phyloP scores from a whole-genome alignment of 2,329 filamentous ascomycete species.

The Xylariaceae sp. region DNA sequence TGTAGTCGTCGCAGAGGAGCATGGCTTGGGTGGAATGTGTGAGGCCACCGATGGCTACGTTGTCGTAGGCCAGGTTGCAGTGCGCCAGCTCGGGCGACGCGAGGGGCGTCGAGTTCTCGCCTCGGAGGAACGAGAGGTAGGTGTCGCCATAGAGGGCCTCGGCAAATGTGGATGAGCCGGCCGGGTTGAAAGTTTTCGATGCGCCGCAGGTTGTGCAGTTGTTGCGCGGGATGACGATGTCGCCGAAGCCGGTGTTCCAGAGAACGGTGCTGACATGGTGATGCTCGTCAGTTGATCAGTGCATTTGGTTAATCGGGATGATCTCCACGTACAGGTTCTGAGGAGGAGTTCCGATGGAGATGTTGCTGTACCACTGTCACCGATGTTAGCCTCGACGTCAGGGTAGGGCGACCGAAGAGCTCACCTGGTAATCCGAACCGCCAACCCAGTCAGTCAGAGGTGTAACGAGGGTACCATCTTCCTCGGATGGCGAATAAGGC shows the following conservation, averaged over 20 bases:
- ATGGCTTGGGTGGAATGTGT: constrained; percentile 31
- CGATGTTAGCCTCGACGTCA: neutral
- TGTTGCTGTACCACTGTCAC: constrained; percentile 13
- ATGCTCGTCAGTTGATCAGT: neutral
- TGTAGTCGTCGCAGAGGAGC: constrained; percentile 31
- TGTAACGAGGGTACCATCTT: neutral
- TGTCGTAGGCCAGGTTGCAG: constrained; percentile 29
- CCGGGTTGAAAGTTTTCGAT: constrained; percentile 25
- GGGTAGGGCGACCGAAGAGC: neutral
- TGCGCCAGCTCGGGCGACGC: constrained; percentile 20
- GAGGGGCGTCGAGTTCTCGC: constrained; percentile 29
- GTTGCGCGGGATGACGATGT: constrained; percentile 26
- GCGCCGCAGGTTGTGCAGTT: constrained; percentile 30
- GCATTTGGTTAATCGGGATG: neutral
- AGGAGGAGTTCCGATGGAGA: constrained; percentile 17
- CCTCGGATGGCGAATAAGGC: neutral
- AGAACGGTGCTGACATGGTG: constrained; percentile 27
- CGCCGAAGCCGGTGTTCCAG: constrained; percentile 31
- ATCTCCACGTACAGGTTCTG: constrained; percentile 30
- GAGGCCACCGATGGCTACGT: constrained; percentile 27
- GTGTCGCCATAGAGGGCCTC: constrained; percentile 18
- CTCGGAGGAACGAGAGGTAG: constrained; percentile 25
- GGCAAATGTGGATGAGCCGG: constrained; percentile 29
- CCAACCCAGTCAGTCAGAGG: constrained; percentile 13
- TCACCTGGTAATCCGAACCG: constrained; percentile 16